phyloP scores from a whole-genome alignment of 169 alveolate species.

The Plasmodium vinckei region DNA sequence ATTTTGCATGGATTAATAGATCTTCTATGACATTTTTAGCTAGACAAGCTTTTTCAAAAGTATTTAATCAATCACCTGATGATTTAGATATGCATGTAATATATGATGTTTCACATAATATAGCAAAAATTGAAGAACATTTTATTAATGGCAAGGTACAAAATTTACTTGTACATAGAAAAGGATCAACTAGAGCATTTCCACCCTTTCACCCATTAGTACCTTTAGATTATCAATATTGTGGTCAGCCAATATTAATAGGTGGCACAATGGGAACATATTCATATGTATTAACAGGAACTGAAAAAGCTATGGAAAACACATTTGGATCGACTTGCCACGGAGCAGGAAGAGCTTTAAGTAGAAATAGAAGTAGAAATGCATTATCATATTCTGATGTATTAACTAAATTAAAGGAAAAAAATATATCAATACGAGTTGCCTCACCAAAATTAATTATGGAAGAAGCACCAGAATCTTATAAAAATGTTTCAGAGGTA shows the following conservation, averaged over 20 bases:
- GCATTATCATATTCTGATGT: constrained; percentile 85
- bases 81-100: constrained; percentile 94
- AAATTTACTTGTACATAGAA: constrained; percentile 90
- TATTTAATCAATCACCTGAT: constrained; percentile 87
- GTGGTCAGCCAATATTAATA: constrained; percentile 92
- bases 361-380: constrained; percentile 88
- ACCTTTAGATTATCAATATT: constrained; percentile 88
- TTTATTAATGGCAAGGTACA: constrained; percentile 84
- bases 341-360: constrained; percentile 91
- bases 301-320: constrained; percentile 87
- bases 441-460: constrained; percentile 92
- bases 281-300: constrained; percentile 91
- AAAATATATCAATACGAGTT: constrained; percentile 86
- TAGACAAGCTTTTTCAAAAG: constrained; percentile 81
- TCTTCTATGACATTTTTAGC: constrained; percentile 82
- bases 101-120: constrained; percentile 92
- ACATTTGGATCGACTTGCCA: constrained; percentile 93
- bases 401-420: constrained; percentile 81
- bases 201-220: constrained; percentile 92
- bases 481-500: constrained; percentile 91
- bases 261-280: constrained; percentile 94
- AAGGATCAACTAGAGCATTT: constrained; percentile 92
- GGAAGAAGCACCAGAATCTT: constrained; percentile 94
- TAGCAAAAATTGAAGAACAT: constrained; percentile 90
- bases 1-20: constrained; percentile 94